Evolutionary conservation across 768 basidiomycete genomes (phyloP).

Genomic region (Mycena haematopus): DNA sequence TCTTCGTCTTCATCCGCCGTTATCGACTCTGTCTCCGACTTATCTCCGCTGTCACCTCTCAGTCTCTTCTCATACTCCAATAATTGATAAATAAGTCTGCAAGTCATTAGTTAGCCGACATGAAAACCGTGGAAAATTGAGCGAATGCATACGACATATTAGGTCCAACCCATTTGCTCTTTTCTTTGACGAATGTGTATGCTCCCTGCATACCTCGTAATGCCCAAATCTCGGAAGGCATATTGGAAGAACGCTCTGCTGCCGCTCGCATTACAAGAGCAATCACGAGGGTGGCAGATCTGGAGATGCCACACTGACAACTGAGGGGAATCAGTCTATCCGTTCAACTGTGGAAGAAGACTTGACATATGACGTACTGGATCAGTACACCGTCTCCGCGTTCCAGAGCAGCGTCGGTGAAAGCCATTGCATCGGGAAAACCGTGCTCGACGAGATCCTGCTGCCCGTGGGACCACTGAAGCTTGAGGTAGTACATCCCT

Average conservation of each 20-base stretch:
- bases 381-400: slow-evolving; percentile 83
- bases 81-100: slow-evolving; percentile 90
- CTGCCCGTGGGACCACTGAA: slow-evolving; percentile 95
- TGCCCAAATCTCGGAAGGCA: slow-evolving; percentile 78
- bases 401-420: slow-evolving; percentile 76
- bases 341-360: slow-evolving; percentile 17
- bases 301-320: slow-evolving; percentile 93
- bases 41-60: slow-evolving; percentile 50
- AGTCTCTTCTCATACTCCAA: slow-evolving; percentile 87
- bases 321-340: slow-evolving; percentile 47
- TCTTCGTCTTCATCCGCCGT: slow-evolving; percentile 76
- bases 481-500: slow-evolving; percentile 85
- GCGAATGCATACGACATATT: slow-evolving; percentile 86
- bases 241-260: slow-evolving; percentile 64
- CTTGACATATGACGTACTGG: slow-evolving; percentile 64
- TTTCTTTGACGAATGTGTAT: slow-evolving; percentile 88
- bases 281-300: slow-evolving; percentile 89
- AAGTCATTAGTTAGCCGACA: slow-evolving; percentile 22
- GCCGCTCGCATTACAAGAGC: slow-evolving; percentile 96
- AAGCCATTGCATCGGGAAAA: slow-evolving; percentile 81
- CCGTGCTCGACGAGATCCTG: slow-evolving; percentile 82
- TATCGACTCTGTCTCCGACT: slow-evolving; percentile 61
- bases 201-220: slow-evolving; percentile 90
- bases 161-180: slow-evolving; percentile 86
- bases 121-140: slow-evolving; percentile 27